Base-by-base conservation (phyloP, 108 stramenopile genomes). In the Parmales sp. region DNA sequence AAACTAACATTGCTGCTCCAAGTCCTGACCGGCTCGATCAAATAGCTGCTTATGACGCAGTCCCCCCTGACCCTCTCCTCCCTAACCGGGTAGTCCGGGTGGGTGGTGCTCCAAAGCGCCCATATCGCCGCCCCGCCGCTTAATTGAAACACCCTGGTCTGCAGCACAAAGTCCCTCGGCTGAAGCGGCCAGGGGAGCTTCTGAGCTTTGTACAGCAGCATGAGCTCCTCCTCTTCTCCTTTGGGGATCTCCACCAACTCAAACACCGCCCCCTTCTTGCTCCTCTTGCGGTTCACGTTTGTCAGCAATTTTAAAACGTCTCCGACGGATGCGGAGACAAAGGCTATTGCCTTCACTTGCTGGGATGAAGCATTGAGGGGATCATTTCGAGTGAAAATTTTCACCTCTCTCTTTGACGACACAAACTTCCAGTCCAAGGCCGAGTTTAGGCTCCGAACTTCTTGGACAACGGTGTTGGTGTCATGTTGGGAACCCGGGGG, bases 241-340 rank as follows among this genome's bases (percentile, higher is more conserved):
- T 11, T 28, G 54, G 54, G 36, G 26, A 60, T 60, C 3, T 34
- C 16, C 20, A 34, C 36, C 4, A 34, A 60, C 20, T 60, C 54
- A 60, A 60, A 60, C 31, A 60, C 54, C 36, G 54, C 54, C 31
- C 36, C 54, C 54, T 60, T 60, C 54, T 60, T 60, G 1, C 54
- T 20, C 5, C 54, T 28, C 5, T 34, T 3, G 13, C 54, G 29
- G 28, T 60, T 60, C 29, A 34, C 31, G 20, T 60, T 60, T 5
- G 54, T 60, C 29, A 60, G 20, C 7, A 34, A 34, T 11, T 16
- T 34, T 3, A 60, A 16, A 13, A 60, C 36, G 26, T 60, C 20
- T 16, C 13, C 29, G 28, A 60, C 3, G n/a, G 31, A 13, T 1
- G 29, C 54, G 28, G 29, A 34, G 5, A 60, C 20, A 26, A 60